Conservation (phyloP, 371 early-diverging fungal species). For the Basidiobolus meristosporus region DNA sequence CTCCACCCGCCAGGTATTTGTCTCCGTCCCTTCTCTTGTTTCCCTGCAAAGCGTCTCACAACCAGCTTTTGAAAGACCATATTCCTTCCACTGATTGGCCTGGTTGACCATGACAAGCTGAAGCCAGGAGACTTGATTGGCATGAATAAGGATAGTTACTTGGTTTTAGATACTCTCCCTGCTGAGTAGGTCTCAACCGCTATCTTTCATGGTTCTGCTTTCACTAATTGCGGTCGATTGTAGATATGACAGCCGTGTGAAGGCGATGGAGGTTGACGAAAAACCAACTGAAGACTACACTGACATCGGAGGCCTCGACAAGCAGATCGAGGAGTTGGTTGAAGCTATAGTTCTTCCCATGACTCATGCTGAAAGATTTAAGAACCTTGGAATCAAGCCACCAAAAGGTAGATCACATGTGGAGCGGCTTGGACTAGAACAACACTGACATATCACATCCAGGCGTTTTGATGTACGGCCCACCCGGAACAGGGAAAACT, state of each 20-base stretch:
- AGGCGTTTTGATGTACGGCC: slow-evolving; percentile 95
- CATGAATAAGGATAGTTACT: slow-evolving; percentile 98
- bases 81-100: slow-evolving; percentile 95
- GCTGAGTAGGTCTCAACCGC: no score
- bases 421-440: not conserved
- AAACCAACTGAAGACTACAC: slow-evolving; percentile 98
- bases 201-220: no score
- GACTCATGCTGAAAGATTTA: slow-evolving; percentile 92
- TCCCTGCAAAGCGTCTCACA: not conserved
- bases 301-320: slow-evolving; percentile 97
- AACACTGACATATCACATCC: not conserved
- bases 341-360: slow-evolving; percentile 98
- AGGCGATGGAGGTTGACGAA: slow-evolving; percentile 99
- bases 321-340: slow-evolving; percentile 97
- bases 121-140: slow-evolving; percentile 98
- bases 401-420: slow-evolving; percentile 61
- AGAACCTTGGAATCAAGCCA: slow-evolving; percentile 90
- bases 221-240: no score
- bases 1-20: slow-evolving; percentile 73
- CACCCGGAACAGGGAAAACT: slow-evolving; percentile 96
- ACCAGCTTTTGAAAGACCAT: slow-evolving; percentile 40
- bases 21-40: no score
- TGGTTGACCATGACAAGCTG: slow-evolving; percentile 83
- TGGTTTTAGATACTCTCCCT: slow-evolving; percentile 96
- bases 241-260: slow-evolving; percentile 98